phyloP scores from a whole-genome alignment of 2,329 filamentous ascomycete species.

The Hymenoscyphus occultus region DNA sequence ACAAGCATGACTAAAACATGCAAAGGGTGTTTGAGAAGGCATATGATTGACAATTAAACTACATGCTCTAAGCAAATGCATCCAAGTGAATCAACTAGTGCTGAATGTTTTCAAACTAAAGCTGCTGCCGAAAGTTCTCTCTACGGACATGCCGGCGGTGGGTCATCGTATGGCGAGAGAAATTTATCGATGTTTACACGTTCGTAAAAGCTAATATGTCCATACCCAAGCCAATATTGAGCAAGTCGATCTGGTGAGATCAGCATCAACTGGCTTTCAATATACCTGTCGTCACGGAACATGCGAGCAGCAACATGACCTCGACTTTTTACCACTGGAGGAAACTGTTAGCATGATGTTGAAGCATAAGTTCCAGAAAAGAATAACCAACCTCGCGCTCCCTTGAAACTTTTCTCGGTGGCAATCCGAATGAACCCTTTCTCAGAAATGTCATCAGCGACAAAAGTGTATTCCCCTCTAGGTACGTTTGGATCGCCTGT shows the following conservation, averaged over 20 bases:
- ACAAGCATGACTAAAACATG: no score
- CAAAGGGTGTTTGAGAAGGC: background rate
- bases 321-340: constrained; percentile 5
- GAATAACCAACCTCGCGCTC: constrained; percentile 48
- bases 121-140: background rate
- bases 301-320: constrained; percentile 76
- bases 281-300: constrained; percentile 70
- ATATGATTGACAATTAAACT: background rate
- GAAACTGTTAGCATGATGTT: background rate
- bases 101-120: background rate
- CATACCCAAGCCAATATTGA: constrained; percentile 72
- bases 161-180: constrained; percentile 26
- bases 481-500: constrained; percentile 91
- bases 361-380: background rate
- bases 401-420: constrained; percentile 66
- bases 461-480: constrained; percentile 78
- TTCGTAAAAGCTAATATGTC: constrained; percentile 59
- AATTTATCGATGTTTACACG: constrained; percentile 58
- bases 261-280: constrained; percentile 73
- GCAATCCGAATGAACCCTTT: constrained; percentile 62
- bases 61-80: background rate
- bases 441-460: constrained; percentile 72
- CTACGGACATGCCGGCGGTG: constrained; percentile 5
- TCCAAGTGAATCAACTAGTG: background rate
- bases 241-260: constrained; percentile 74